Conservation (phyloP, 768 basidiomycete species). For the Lactifluus piperatus region DNA sequence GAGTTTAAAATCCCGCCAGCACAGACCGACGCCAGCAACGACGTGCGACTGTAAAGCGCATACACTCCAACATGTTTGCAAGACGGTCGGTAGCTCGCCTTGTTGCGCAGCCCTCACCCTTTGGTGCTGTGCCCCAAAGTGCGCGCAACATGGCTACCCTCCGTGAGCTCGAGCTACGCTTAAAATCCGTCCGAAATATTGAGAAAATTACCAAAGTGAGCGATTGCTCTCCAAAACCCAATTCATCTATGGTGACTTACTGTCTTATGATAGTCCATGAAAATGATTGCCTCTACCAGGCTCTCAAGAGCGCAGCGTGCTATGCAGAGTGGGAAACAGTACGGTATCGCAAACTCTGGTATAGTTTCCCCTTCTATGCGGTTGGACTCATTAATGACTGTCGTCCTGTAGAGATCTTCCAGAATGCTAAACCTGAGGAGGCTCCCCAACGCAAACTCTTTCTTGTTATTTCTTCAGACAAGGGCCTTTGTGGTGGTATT, state of each 20-base stretch:
- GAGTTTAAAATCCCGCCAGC: slow-evolving; percentile 18
- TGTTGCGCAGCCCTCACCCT: slow-evolving; percentile 32
- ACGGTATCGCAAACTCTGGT: slow-evolving; percentile 90
- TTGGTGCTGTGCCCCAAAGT: slow-evolving; percentile 34
- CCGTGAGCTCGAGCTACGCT: slow-evolving; percentile 91
- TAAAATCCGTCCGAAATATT: slow-evolving; percentile 95
- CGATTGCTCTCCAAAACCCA: slow-evolving; percentile 16
- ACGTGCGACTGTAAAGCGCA: slow-evolving; percentile 18
- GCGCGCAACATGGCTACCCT: slow-evolving; percentile 95
- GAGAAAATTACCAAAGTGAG: slow-evolving; percentile 99
- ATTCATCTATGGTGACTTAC: background rate
- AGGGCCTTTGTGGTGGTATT: slow-evolving; percentile 98
- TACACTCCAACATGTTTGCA: slow-evolving; percentile 37
- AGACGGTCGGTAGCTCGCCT: slow-evolving; percentile 40
- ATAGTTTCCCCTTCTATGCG: slow-evolving; percentile 24
- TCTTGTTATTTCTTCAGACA: slow-evolving; percentile 93
- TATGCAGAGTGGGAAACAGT: slow-evolving; percentile 85
- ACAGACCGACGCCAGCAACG: slow-evolving; percentile 24
- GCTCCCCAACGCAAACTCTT: slow-evolving; percentile 76
- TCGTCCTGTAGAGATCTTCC: slow-evolving; percentile 68
- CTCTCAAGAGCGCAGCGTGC: slow-evolving; percentile 92
- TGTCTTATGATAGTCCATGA: slow-evolving; percentile 65
- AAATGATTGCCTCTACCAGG: slow-evolving; percentile 98
- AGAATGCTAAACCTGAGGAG: slow-evolving; percentile 60
- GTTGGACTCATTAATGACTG: background rate